Conservation (phyloP, 1,139 yeast genomes). For the Wickerhamomyces sp. region DNA sequence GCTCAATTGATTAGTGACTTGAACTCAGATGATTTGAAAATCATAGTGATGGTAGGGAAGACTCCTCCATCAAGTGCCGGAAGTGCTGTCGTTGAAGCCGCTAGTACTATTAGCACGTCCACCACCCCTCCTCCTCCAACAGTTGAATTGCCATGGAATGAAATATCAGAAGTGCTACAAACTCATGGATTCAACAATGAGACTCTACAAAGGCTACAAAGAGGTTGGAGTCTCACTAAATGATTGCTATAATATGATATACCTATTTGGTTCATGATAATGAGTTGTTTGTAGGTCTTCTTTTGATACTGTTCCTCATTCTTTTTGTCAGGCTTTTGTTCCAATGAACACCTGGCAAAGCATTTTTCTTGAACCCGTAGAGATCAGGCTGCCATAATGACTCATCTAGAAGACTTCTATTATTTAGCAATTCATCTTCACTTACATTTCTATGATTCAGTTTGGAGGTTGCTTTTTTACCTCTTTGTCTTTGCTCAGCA, state of each 20-base stretch:
- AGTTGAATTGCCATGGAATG: conserved; percentile 31
- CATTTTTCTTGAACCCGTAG: conserved; percentile 33
- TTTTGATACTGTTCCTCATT: conserved; percentile 29
- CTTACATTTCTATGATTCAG: conserved; percentile 16
- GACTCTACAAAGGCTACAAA: conserved; percentile 35
- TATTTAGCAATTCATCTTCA: conserved; percentile 16
- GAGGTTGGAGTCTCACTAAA: conserved; percentile 33
- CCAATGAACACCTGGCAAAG: conserved; percentile 36
- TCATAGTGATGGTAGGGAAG: conserved; percentile 31
- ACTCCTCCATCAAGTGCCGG: not conserved
- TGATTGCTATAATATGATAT: conserved; percentile 4
- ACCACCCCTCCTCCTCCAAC: conserved; percentile 1
- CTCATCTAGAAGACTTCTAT: conserved; percentile 27
- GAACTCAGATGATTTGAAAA: conserved; percentile 9
- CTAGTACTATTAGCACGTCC: not conserved
- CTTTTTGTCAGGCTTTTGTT: conserved; percentile 32
- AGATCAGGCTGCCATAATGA: conserved; percentile 32
- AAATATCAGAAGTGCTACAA: conserved; percentile 25
- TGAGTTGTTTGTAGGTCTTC: conserved; percentile 3
- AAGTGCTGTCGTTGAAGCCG: conserved; percentile 6
- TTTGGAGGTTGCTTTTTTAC: conserved; percentile 24
- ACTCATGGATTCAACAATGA: conserved; percentile 18
- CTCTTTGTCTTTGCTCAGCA: conserved; percentile 37
- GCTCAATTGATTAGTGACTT: conserved; percentile 23
- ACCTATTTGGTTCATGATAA: not conserved